Conservation (phyloP, 352 stramenopile genomes). For the Phytophthora uliginosa region DNA sequence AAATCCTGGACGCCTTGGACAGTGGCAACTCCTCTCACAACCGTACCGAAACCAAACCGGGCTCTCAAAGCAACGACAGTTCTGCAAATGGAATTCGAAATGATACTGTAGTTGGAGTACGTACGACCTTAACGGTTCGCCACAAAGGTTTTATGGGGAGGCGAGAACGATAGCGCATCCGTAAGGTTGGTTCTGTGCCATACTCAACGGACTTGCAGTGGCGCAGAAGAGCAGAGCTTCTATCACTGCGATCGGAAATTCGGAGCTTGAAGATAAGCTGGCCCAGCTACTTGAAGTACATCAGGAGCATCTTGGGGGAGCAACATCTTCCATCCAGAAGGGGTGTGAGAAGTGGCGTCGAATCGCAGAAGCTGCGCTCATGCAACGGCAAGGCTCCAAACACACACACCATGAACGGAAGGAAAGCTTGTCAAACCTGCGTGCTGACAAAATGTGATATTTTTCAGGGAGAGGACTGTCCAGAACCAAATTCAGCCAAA, state of each 20-base stretch:
- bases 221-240: constrained; percentile 10
- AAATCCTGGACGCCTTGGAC: constrained; percentile 4
- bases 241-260: constrained; percentile 7
- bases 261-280: constrained; percentile 10
- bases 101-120: background rate
- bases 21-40: background rate
- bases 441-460: background rate
- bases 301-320: background rate
- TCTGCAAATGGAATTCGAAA: background rate
- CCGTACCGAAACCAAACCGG: background rate
- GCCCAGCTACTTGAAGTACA: background rate
- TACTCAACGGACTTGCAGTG: constrained; percentile 26
- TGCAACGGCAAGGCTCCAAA: constrained; percentile 3
- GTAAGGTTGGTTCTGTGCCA: constrained; percentile 21
- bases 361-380: background rate
- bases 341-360: background rate
- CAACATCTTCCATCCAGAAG: background rate
- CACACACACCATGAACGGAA: constrained; percentile 16
- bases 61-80: background rate
- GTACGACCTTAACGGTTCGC: background rate
- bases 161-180: constrained; percentile 19
- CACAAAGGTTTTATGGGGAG: background rate
- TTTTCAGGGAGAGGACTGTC: background rate
- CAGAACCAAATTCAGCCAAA: background rate
- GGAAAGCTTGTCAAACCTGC: background rate